phyloP scores from a whole-genome alignment of 2,329 filamentous ascomycete species.

The Hirsutella thompsonii region DNA sequence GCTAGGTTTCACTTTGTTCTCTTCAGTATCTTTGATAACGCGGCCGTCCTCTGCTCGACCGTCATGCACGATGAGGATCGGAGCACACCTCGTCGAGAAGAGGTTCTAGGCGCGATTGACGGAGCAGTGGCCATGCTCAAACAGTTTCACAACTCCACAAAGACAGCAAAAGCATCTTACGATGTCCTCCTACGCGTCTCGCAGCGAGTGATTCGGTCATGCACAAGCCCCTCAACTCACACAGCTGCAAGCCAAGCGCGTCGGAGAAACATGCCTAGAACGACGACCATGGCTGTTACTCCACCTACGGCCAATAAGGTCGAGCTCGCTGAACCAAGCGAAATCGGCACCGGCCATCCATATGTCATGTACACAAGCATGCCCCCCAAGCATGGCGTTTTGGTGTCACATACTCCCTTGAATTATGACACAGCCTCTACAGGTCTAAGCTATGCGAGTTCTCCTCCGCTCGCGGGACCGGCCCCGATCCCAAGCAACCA shows the following conservation, averaged over 20 bases:
- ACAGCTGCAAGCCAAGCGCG: background rate
- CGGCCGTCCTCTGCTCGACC: constrained; percentile 35
- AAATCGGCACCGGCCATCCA: background rate
- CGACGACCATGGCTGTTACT: background rate
- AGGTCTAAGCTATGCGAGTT: background rate
- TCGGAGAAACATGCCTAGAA: constrained; percentile 4
- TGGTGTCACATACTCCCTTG: background rate
- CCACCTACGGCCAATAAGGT: too few species aligned
- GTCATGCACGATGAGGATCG: constrained; percentile 33
- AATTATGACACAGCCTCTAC: background rate
- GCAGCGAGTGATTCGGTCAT: constrained; percentile 7
- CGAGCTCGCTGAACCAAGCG: too few species aligned
- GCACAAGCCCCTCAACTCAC: background rate
- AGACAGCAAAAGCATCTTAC: constrained; percentile 18
- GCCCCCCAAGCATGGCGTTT: background rate
- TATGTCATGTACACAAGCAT: constrained; percentile 1
- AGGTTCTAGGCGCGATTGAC: constrained; percentile 25
- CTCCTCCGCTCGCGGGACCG: background rate
- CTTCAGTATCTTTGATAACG: constrained; percentile 37
- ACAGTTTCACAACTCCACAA: constrained; percentile 14
- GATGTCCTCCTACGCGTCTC: constrained; percentile 17
- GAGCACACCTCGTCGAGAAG: constrained; percentile 24
- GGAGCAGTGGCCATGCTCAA: constrained; percentile 20
- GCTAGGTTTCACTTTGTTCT: constrained; percentile 35
- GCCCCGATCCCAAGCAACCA: background rate